Evolutionary conservation across 2,329 filamentous ascomycete species (phyloP).

Genomic region (Paramyrothecium roridum): DNA sequence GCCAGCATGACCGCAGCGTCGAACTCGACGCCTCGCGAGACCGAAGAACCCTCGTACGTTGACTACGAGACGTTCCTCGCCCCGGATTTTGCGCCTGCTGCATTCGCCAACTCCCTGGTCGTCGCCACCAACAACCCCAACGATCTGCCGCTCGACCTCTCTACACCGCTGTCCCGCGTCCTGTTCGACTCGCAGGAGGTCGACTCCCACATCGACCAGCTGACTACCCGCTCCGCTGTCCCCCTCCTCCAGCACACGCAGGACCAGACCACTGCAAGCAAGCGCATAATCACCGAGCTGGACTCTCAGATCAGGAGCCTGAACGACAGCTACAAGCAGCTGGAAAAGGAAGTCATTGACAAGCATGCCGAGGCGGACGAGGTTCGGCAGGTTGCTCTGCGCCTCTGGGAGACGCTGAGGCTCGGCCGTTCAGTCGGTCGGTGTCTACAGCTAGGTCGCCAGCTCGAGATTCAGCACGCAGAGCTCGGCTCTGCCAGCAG

Average conservation of each 20-base stretch:
- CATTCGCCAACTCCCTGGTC: slow-evolving; percentile 87
- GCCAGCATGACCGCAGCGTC: slow-evolving; percentile 5
- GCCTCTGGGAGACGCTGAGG: slow-evolving; percentile 76
- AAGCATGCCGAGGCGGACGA: slow-evolving; percentile 85
- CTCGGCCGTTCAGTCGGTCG: slow-evolving; percentile 74
- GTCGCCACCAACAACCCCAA: slow-evolving; percentile 88
- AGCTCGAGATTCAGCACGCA: slow-evolving; percentile 80
- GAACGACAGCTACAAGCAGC: slow-evolving; percentile 78
- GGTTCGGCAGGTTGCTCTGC: slow-evolving; percentile 71
- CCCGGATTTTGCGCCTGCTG: slow-evolving; percentile 73
- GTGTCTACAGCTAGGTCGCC: slow-evolving; percentile 76
- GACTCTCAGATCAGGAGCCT: slow-evolving; percentile 77
- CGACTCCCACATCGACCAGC: slow-evolving; percentile 87
- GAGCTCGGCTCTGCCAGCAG: slow-evolving; percentile 47
- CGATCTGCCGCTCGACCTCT: slow-evolving; percentile 87
- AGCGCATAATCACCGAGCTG: slow-evolving; percentile 69
- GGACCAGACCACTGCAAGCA: slow-evolving; percentile 69
- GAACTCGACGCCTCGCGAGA: slow-evolving; percentile 9
- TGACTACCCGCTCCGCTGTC: slow-evolving; percentile 81
- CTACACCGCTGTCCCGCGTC: slow-evolving; percentile 87
- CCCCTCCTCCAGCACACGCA: slow-evolving; percentile 78
- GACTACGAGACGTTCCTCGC: slow-evolving; percentile 91
- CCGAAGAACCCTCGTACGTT: slow-evolving; percentile 77
- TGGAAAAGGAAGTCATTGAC: slow-evolving; percentile 82
- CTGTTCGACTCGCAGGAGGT: slow-evolving; percentile 97